A percentile compares a stretch with the other conserved stretches of the same genome.
Conservation (phyloP, 2,329 filamentous ascomycete genomes). For the Colletotrichum liriopes region DNA sequence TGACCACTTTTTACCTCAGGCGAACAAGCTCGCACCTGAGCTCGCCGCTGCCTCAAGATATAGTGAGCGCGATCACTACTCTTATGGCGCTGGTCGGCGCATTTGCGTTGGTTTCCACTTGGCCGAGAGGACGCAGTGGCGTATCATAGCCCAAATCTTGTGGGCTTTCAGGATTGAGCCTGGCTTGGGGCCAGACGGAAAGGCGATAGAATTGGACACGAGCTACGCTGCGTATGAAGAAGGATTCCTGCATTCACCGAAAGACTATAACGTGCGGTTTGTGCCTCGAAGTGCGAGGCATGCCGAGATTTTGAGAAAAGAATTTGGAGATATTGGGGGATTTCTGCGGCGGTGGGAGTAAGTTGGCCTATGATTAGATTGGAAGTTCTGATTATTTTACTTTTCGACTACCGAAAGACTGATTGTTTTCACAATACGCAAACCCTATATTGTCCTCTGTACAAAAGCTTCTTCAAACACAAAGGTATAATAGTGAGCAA, state of each 20-base stretch:
- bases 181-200: neutral
- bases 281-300: conserved; percentile 20
- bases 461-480: too few species aligned
- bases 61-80: conserved; percentile 58
- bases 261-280: conserved; percentile 20
- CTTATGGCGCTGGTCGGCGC: conserved; percentile 63
- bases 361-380: neutral
- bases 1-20: conserved; percentile 46
- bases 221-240: conserved; percentile 20
- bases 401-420: too few species aligned
- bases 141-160: conserved; percentile 56
- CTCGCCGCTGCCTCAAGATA: conserved; percentile 47
- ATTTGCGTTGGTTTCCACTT: conserved; percentile 66
- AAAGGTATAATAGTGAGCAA: too few species aligned
- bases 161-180: conserved; percentile 60
- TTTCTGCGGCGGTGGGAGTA: conserved; percentile 24
- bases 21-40: conserved; percentile 48
- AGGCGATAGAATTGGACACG: conserved; percentile 5
- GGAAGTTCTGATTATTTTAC: neutral
- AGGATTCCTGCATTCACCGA: conserved; percentile 12
- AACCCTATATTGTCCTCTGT: too few species aligned
- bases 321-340: neutral
- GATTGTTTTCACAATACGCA: too few species aligned
- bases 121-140: conserved; percentile 61
- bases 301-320: neutral